Evolutionary conservation across 495 filamentous ascomycete species (phyloP), one percentile per base, ranked within the genome.

Genomic region (Neurospora sp.): DNA sequence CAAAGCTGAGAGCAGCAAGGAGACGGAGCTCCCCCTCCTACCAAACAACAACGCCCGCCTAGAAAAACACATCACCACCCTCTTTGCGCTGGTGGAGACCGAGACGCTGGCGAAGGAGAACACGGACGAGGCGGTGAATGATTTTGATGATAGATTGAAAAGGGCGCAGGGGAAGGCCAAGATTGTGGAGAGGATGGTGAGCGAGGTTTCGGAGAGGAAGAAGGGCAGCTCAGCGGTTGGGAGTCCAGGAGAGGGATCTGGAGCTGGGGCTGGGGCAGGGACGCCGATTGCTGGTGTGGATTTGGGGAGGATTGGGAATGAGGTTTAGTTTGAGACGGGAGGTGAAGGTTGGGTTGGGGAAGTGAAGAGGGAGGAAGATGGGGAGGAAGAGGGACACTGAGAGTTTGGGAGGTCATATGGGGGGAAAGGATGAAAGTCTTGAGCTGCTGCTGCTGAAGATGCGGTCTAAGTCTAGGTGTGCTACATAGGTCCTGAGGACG

Each of bases 61-160:
- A 16, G 84, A 85, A 41, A 92, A 89, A 79, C 92, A 98, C 73
- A 82, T 98, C 69, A 82, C 85, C 20, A 87, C 88, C 4, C 85
- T 97, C 6, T 86, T 91, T 72, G 91, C 90, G 59, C 82, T 97
- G n/a, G 87, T 90, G 1, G 93, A 97, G 74, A 90, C 92, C 0
- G 89, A 88, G n/a, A 94, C 88, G 18, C 79, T 97, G 12, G 89
- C 89, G 8, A 92, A 89, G 40, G 83, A 88, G 68, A 98, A 98
- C 77, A 91, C 86, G 2, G 94, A 97, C 75, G 93, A 94, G 61
- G 89, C 91, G 6, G 92, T 97, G 22, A 89, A 90, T 35, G 93
- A 95, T 76, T 92, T 94, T 73, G 94, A 98, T 75, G 93, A 96
- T 79, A 85, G 94, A 41, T 75, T 96, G 70, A 93, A 91, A 82